These are phyloP conservation scores for Colletotrichum viniferum DNA, from an alignment of 2,329 filamentous ascomycete genomes.

Conservation along the genomic window DNA sequence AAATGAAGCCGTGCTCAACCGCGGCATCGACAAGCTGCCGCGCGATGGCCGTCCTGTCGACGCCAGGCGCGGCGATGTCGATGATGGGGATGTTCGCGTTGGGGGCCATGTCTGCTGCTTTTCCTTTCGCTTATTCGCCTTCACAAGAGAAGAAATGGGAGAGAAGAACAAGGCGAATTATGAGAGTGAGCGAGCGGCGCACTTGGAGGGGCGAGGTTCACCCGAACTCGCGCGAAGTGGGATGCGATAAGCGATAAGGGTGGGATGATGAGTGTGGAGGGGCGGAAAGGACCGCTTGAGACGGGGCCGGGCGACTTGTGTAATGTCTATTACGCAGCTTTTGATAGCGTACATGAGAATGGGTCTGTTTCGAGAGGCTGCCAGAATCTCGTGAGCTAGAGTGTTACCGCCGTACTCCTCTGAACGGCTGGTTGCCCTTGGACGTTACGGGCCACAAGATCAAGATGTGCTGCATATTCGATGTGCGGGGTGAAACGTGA, in stretches of 20 bases:
- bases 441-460: neutral
- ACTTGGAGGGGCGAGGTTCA: neutral
- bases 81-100: slow-evolving; percentile 75
- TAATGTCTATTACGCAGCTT: slow-evolving; percentile 13
- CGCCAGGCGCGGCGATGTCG: slow-evolving; percentile 69
- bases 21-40: slow-evolving; percentile 80
- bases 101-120: slow-evolving; percentile 27
- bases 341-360: neutral
- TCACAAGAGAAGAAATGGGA: neutral
- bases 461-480: neutral
- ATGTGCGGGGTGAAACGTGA: neutral
- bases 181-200: neutral
- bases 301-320: neutral
- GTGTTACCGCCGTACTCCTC: neutral
- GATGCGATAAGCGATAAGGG: slow-evolving; percentile 21
- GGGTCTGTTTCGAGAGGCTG: neutral
- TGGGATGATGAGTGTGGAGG: slow-evolving; percentile 10
- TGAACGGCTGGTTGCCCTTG: neutral
- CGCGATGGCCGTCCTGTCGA: slow-evolving; percentile 60
- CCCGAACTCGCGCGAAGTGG: slow-evolving; percentile 14
- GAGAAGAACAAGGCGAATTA: neutral
- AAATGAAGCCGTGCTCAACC: slow-evolving; percentile 85
- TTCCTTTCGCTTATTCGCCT: neutral
- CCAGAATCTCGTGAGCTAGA: neutral
- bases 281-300: neutral